A percentile compares a stretch with the other conserved stretches of the same genome.
Conservation (phyloP, 2,329 filamentous ascomycete genomes). For the Hypoxylon sp. region DNA sequence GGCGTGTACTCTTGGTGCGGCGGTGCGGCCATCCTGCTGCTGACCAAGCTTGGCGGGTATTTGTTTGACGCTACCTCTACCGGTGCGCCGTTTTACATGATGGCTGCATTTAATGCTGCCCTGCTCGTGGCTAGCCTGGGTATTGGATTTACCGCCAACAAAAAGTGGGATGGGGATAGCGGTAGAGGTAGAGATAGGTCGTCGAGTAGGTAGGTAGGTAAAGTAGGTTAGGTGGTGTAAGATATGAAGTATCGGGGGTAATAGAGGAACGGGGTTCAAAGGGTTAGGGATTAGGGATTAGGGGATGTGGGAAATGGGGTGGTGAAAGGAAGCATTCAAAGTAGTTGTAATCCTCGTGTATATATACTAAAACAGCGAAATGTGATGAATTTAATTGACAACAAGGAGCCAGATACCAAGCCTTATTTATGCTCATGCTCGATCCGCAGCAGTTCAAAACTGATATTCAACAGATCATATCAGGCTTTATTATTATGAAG, state of each 20-base stretch:
- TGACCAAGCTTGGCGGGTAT: constrained; percentile 89
- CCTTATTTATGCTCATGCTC: too few species aligned
- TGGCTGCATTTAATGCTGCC: constrained; percentile 85
- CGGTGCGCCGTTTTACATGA: constrained; percentile 91
- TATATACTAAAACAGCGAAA: not conserved
- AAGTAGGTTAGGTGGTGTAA: too few species aligned
- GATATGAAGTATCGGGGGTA: not conserved
- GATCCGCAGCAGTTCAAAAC: not conserved
- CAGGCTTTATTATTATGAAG: not conserved
- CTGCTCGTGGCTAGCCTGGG: constrained; percentile 67
- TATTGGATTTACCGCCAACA: constrained; percentile 54
- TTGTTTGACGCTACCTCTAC: constrained; percentile 80
- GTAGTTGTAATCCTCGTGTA: not conserved
- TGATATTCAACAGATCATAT: not conserved
- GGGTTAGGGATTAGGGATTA: not conserved
- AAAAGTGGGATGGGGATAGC: not conserved
- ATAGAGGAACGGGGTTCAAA: not conserved
- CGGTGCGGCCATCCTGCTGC: constrained; percentile 85
- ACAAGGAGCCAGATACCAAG: too few species aligned
- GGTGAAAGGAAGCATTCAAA: not conserved
- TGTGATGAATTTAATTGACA: not conserved
- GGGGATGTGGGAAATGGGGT: not conserved
- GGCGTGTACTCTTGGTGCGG: constrained; percentile 93
- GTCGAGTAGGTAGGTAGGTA: too few species aligned
- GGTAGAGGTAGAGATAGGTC: constrained; percentile 5